These are phyloP conservation scores for Botrytis squamosa DNA, from an alignment of 2,329 filamentous ascomycete genomes.

Conservation along the genomic window DNA sequence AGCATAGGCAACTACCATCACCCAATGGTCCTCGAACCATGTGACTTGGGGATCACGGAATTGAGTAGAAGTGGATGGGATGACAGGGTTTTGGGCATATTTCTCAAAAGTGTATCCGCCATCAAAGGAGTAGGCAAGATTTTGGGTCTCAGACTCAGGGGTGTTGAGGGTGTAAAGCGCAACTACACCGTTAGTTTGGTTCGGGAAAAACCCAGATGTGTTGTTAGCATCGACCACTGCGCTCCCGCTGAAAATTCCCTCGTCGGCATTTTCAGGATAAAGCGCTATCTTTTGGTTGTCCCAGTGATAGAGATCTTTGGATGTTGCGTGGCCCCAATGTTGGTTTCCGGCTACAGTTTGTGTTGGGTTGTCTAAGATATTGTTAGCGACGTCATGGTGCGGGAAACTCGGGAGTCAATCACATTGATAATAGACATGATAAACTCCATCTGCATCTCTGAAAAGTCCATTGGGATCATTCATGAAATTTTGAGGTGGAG, in stretches of 20 bases:
- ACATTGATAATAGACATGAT: slow-evolving; percentile 66
- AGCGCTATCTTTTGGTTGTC: slow-evolving; percentile 63
- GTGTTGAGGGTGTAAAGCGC: slow-evolving; percentile 53
- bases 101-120: slow-evolving; percentile 61
- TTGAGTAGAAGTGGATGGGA: slow-evolving; percentile 47
- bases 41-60: slow-evolving; percentile 68
- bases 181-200: slow-evolving; percentile 60
- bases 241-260: slow-evolving; percentile 56
- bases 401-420: slow-evolving; percentile 22
- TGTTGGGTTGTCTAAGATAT: slow-evolving; percentile 47
- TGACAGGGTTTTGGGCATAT: slow-evolving; percentile 60
- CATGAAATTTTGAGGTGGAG: slow-evolving; percentile 53
- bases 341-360: slow-evolving; percentile 54
- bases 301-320: slow-evolving; percentile 62
- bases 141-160: slow-evolving; percentile 50
- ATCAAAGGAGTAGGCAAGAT: slow-evolving; percentile 61
- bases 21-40: slow-evolving; percentile 57
- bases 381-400: neutral
- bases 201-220: slow-evolving; percentile 61
- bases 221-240: slow-evolving; percentile 53
- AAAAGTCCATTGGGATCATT: slow-evolving; percentile 68
- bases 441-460: slow-evolving; percentile 54
- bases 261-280: slow-evolving; percentile 44
- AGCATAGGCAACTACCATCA: slow-evolving; percentile 55
- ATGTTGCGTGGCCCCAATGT: slow-evolving; percentile 68